These are phyloP conservation scores for Phaffomyces thermotolerans DNA, from an alignment of 805 yeast species.

Conservation along the genomic window DNA sequence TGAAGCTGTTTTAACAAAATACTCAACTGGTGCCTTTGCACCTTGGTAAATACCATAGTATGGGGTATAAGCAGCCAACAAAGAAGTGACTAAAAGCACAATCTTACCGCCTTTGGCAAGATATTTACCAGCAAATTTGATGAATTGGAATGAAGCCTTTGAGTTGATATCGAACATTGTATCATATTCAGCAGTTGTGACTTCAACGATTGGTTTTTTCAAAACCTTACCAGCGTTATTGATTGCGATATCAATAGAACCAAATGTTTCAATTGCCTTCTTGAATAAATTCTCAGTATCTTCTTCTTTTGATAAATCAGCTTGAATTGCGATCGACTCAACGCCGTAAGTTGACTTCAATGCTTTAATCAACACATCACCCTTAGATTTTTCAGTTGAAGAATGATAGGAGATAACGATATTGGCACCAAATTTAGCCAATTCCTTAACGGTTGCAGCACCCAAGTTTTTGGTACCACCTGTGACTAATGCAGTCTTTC, in stretches of 20 bases:
- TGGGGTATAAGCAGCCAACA: slow-evolving; percentile 58
- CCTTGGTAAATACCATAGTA: slow-evolving; percentile 50
- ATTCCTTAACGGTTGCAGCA: slow-evolving; percentile 41
- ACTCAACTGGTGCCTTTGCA: slow-evolving; percentile 49
- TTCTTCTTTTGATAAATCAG: slow-evolving; percentile 26
- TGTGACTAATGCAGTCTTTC: slow-evolving; percentile 47
- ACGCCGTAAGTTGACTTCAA: slow-evolving; percentile 31
- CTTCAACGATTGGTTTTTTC: slow-evolving; percentile 51
- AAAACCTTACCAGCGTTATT: slow-evolving; percentile 63
- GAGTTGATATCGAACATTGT: slow-evolving; percentile 46
- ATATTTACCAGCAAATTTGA: slow-evolving; percentile 46
- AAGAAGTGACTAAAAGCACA: slow-evolving; percentile 52
- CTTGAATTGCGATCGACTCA: slow-evolving; percentile 26
- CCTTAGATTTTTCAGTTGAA: slow-evolving; percentile 27
- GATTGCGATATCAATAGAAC: slow-evolving; percentile 53
- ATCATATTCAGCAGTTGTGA: slow-evolving; percentile 48
- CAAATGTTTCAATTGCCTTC: slow-evolving; percentile 37
- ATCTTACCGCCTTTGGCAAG: slow-evolving; percentile 48
- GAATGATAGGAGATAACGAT: slow-evolving; percentile 52
- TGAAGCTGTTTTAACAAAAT: slow-evolving; percentile 45
- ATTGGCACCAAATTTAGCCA: slow-evolving; percentile 49
- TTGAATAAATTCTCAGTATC: slow-evolving; percentile 40
- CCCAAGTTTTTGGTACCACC: slow-evolving; percentile 64
- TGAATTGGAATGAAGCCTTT: slow-evolving; percentile 54
- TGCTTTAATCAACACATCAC: slow-evolving; percentile 31